phyloP scores from a whole-genome alignment of 2,329 filamentous ascomycete genomes.

The Trichophyton equinum region DNA sequence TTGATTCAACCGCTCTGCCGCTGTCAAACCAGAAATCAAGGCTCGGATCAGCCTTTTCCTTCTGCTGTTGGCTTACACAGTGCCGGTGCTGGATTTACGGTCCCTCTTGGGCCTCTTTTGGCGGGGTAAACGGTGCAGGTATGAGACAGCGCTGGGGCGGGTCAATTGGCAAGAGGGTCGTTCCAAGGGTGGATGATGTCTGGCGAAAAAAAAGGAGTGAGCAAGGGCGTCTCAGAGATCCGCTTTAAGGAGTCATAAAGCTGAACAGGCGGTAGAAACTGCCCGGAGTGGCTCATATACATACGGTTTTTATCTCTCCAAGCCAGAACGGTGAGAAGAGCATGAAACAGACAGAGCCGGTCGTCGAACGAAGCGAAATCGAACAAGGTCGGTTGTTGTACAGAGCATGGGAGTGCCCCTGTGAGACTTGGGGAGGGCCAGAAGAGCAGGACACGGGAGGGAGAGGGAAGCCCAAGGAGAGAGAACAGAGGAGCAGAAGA shows the following conservation, averaged over 20 bases:
- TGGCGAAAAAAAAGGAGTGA: background rate
- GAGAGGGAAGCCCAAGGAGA: conserved; percentile 11
- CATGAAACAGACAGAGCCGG: background rate
- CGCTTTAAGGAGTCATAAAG: background rate
- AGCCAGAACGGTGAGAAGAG: background rate
- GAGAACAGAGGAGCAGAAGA: conserved; percentile 16
- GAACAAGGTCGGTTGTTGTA: conserved; percentile 20
- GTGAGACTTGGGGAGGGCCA: conserved; percentile 9
- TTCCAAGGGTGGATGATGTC: background rate
- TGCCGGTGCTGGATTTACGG: background rate
- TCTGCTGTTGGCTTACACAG: background rate
- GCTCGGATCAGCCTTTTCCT: background rate
- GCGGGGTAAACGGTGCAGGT: background rate
- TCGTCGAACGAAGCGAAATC: conserved; percentile 10
- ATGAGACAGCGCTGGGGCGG: background rate
- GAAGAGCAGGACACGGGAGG: conserved; percentile 7
- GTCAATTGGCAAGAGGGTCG: background rate
- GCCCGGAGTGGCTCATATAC: background rate
- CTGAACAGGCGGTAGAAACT: background rate
- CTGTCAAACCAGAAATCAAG: background rate
- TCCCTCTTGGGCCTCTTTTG: background rate
- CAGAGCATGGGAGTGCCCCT: conserved; percentile 11
- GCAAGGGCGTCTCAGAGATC: background rate
- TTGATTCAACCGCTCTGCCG: background rate
- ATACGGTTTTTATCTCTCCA: background rate